phyloP scores from a whole-genome alignment of 306 rosid genomes.

The Corylus heterophylla region DNA sequence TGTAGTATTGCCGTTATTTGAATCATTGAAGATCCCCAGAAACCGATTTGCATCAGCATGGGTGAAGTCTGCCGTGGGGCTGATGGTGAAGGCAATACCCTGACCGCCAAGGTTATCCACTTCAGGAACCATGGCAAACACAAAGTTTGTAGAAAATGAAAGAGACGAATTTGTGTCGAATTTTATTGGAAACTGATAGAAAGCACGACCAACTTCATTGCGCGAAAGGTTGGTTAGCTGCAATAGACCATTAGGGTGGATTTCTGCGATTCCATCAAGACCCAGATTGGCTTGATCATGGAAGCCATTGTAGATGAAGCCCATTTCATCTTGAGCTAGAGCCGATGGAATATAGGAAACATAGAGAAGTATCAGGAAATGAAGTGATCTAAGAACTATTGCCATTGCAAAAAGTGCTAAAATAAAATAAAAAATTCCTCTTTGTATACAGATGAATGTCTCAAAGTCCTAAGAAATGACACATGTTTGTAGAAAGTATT shows the following conservation, averaged over 20 bases:
- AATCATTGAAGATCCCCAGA: conserved; percentile 30
- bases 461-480: no score
- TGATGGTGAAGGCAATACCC: conserved; percentile 29
- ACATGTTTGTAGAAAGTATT: no score
- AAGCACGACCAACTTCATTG: not conserved
- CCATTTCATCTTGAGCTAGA: not conserved
- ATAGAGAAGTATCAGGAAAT: not conserved
- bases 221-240: not conserved
- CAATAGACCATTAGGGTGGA: not conserved
- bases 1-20: not conserved
- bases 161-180: not conserved
- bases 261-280: not conserved
- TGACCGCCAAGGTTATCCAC: not conserved
- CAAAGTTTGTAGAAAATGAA: not conserved
- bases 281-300: not conserved
- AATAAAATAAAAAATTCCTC: not conserved
- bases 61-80: conserved; percentile 21
- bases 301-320: conserved; percentile 7
- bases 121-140: not conserved
- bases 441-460: not conserved
- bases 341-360: not conserved
- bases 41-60: not conserved
- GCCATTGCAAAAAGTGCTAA: not conserved
- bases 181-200: not conserved
- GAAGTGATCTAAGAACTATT: no score